Conservation (phyloP, 306 rosid species). For the Cicer bijugum region DNA sequence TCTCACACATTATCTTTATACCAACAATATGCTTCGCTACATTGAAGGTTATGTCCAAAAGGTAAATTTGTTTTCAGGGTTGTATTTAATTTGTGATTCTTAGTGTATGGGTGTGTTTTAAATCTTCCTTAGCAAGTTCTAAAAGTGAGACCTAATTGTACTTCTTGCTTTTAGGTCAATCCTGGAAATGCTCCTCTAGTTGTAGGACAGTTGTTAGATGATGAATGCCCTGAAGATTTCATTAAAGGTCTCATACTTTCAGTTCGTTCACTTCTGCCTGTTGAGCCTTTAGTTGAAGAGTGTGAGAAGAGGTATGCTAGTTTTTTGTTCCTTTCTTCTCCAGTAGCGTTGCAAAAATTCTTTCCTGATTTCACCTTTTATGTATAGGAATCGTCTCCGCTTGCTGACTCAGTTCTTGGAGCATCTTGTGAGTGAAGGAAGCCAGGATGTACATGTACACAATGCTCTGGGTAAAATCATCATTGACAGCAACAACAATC, state of each 20-base stretch:
- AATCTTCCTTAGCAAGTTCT: neutral
- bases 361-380: constrained; percentile 37
- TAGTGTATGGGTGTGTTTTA: constrained; percentile 34
- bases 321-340: constrained; percentile 39
- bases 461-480: constrained; percentile 96
- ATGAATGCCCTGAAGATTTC: constrained; percentile 97
- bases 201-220: constrained; percentile 93
- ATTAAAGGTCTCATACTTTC: constrained; percentile 95
- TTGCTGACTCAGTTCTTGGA: constrained; percentile 93
- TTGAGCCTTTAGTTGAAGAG: constrained; percentile 95
- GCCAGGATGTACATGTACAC: constrained; percentile 97
- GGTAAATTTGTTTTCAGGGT: constrained; percentile 67
- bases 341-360: constrained; percentile 16
- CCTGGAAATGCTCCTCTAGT: constrained; percentile 95
- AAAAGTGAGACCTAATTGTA: constrained; percentile 35
- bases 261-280: constrained; percentile 96
- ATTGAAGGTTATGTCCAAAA: constrained; percentile 97
- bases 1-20: constrained; percentile 93
- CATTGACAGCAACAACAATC: constrained; percentile 94
- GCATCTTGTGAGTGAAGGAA: constrained; percentile 99
- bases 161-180: constrained; percentile 68
- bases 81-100: constrained; percentile 33
- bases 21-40: constrained; percentile 91
- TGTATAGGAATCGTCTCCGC: constrained; percentile 86
- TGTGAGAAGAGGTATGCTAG: constrained; percentile 87